A percentile compares a stretch with the other conserved stretches of the same genome.
These are phyloP conservation scores for Phaeolepiota aurea DNA, from an alignment of 768 basidiomycete species.

Conservation along the genomic window DNA sequence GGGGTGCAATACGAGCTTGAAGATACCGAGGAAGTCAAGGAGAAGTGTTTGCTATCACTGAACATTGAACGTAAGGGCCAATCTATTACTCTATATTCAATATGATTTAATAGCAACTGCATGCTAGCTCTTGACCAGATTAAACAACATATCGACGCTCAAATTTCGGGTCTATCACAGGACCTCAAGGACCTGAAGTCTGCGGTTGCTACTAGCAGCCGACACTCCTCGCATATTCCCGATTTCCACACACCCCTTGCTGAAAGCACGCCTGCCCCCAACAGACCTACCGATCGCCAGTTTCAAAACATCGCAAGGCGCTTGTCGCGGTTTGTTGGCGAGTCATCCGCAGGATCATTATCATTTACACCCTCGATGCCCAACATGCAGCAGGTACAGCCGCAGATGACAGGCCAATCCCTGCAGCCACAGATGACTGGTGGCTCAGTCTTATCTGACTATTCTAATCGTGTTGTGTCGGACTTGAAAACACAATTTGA, in stretches of 20 bases:
- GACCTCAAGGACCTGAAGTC: constrained; percentile 86
- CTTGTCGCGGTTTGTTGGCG: constrained; percentile 62
- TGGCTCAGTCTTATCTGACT: constrained; percentile 64
- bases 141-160: constrained; percentile 93
- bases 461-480: constrained; percentile 62
- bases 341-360: constrained; percentile 19
- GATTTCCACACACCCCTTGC: constrained; percentile 51
- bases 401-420: constrained; percentile 62
- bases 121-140: constrained; percentile 91
- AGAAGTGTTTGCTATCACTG: constrained; percentile 80
- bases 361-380: constrained; percentile 14
- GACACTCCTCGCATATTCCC: constrained; percentile 38
- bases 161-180: constrained; percentile 76
- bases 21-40: constrained; percentile 86
- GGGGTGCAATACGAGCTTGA: constrained; percentile 96
- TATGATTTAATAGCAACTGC: constrained; percentile 1
- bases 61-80: constrained; percentile 86
- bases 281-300: constrained; percentile 68
- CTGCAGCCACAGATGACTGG: constrained; percentile 70
- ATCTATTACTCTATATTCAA: background rate
- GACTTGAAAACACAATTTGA: constrained; percentile 92
- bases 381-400: constrained; percentile 29
- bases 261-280: constrained; percentile 56
- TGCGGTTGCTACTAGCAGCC: constrained; percentile 45
- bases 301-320: constrained; percentile 68